Evolutionary conservation across 2,329 filamentous ascomycete genomes (phyloP), one percentile per base, ranked within the genome.

Genomic region (Hirsutella thompsonii): DNA sequence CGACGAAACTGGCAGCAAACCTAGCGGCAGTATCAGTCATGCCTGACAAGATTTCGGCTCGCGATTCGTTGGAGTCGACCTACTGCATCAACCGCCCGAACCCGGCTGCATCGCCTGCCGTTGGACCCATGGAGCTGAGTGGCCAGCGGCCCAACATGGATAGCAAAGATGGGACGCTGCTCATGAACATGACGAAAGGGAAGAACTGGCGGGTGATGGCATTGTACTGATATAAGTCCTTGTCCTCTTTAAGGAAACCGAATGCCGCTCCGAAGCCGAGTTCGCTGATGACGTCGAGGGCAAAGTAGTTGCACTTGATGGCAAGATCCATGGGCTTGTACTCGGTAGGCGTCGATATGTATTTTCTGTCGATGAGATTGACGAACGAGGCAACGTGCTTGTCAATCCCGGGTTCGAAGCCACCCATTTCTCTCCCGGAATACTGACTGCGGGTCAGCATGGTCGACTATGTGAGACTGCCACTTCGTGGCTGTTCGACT

Each of bases 241-340:
- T 49, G 46, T 74, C 66, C 9, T 57, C 48, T 21, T 61, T 59
- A 1, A 74, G 49, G 46, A 66, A 69, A 8, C 70, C 69, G 44
- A 74, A 71, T 0, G 62, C 52, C 33, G 66, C 48, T 16, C 72
- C 72, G 39, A 75, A 68, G 1, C 67, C 68, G 9, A 77, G 51
- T 35, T 65, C 63, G 28, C 63, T 69, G 47, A 78, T 73, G 26
- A 74, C 65, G 44, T 77, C 74, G 4, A 76, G 55, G 0, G 71
- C 73, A 43, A 76, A 68, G 55, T 62, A 74, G 36, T 72, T 68
- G 4, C 64, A 60, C 46, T 70, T 69, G 61, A 64, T 36, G 70
- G 43, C 43, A 23, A 49, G 33, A 23, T 49, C 45, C 13, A 46
- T 26, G 14, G 40, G 21, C 16, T 20, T n/a, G 33, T 32, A 20